Percentiles rank a stretch among this genome's conserved stretches.
Evolutionary conservation across 352 stramenopile species (phyloP).

Genomic region (Plasmopara viticola): DNA sequence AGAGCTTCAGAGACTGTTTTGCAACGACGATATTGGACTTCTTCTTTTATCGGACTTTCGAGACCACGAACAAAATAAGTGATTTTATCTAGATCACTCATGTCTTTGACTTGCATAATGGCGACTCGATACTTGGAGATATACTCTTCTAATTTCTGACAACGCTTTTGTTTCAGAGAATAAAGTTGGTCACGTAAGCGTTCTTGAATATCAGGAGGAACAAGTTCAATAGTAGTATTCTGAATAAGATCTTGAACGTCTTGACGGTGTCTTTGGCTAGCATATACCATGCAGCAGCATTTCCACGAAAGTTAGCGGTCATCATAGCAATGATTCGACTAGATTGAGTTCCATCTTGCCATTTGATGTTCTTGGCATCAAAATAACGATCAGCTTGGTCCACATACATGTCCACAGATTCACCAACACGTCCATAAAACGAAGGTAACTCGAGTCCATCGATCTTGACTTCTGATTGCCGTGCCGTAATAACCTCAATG

Average conservation of each 20-base stretch:
- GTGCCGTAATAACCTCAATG: no score
- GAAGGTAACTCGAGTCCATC: no score
- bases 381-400: neutral
- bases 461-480: no score
- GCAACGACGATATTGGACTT: neutral
- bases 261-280: neutral
- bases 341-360: neutral
- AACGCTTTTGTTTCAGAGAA: neutral
- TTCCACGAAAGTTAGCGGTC: neutral
- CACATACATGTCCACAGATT: no score
- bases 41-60: neutral
- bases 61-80: neutral
- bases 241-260: neutral
- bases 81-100: neutral
- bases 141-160: neutral
- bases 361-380: neutral
- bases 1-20: neutral
- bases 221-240: neutral
- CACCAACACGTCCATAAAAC: no score
- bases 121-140: neutral
- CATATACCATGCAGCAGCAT: neutral
- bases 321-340: neutral
- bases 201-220: constrained; percentile 1
- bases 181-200: neutral
- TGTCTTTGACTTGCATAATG: neutral